Conservation (phyloP, 306 rosid species). For the Amphicarpaea edgeworthii region DNA sequence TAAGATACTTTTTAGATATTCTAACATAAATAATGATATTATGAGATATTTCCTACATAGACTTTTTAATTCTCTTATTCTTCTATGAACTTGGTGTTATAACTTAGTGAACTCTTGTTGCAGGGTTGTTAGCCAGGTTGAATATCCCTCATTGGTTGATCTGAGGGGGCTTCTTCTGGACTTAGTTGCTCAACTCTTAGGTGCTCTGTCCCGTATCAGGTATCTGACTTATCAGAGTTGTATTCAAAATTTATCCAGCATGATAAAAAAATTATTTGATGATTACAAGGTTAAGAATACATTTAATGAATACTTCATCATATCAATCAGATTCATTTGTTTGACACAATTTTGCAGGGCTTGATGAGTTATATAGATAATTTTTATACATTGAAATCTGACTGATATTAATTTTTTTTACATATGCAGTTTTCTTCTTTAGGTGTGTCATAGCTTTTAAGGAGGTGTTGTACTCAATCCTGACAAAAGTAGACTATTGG, state of each 20-base stretch:
- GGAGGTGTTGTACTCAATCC: conserved; percentile 4
- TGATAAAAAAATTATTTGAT: conserved; percentile 16
- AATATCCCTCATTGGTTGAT: conserved; percentile 98
- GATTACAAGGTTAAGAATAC: background rate
- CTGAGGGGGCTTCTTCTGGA: conserved; percentile 97
- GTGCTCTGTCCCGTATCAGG: conserved; percentile 99
- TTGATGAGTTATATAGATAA: conserved; percentile 14
- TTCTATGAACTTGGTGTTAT: conserved; percentile 36
- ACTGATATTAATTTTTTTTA: conserved; percentile 24
- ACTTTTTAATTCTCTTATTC: conserved; percentile 15
- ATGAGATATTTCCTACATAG: background rate
- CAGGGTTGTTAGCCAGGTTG: conserved; percentile 99
- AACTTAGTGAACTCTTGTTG: conserved; percentile 53
- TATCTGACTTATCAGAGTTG: conserved; percentile 47
- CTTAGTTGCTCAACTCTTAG: conserved; percentile 97
- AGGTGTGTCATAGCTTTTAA: conserved; percentile 14
- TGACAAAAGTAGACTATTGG: conserved; percentile 10
- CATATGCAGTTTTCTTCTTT: conserved; percentile 28
- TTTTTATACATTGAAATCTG: conserved; percentile 20
- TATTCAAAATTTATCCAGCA: conserved; percentile 7
- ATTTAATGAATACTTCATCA: too few relatives aligned
- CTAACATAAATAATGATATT: conserved; percentile 1
- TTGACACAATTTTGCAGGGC: conserved; percentile 38
- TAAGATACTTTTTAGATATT: conserved; percentile 1
- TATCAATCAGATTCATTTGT: too few relatives aligned